A percentile compares a stretch with the other conserved stretches of the same genome.
These are phyloP conservation scores for Penicillium sp. DNA, from an alignment of 2,329 filamentous ascomycete genomes.

Conservation along the genomic window DNA sequence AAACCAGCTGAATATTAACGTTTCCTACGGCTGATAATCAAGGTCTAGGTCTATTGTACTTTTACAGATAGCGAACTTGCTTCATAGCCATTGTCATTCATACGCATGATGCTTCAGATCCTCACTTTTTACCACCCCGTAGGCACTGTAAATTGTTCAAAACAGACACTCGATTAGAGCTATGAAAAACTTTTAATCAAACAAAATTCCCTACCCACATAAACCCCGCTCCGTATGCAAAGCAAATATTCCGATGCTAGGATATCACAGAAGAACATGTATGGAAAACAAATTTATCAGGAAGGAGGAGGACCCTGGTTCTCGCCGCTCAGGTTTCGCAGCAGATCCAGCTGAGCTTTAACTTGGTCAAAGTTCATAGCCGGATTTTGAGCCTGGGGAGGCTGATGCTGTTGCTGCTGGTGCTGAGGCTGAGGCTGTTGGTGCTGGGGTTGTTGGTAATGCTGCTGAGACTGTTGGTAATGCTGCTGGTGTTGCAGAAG, in stretches of 20 bases:
- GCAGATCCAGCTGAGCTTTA: slow-evolving; percentile 44
- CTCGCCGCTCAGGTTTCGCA: slow-evolving; percentile 39
- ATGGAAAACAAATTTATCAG: slow-evolving; percentile 17
- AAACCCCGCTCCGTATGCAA: slow-evolving; percentile 29
- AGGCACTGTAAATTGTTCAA: neutral
- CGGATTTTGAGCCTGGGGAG: slow-evolving; percentile 27
- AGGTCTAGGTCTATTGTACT: slow-evolving; percentile 4
- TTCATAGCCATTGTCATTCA: slow-evolving; percentile 9
- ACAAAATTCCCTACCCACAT: slow-evolving; percentile 11
- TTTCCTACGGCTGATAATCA: neutral
- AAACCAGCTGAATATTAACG: slow-evolving; percentile 37
- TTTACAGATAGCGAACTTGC: slow-evolving; percentile 7
- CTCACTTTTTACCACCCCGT: neutral
- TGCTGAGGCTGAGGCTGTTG: too few relatives aligned
- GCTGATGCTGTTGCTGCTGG: slow-evolving; percentile 20
- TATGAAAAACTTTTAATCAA: slow-evolving; percentile 10
- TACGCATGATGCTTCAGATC: neutral
- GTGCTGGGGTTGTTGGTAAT: slow-evolving; percentile 19
- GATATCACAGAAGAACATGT: slow-evolving; percentile 12
- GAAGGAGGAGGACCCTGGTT: slow-evolving; percentile 34
- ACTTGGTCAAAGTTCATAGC: slow-evolving; percentile 43
- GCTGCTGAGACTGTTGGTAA: slow-evolving; percentile 30
- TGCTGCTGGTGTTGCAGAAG: slow-evolving; percentile 16
- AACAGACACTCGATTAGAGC: slow-evolving; percentile 1
- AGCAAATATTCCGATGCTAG: slow-evolving; percentile 22